Percentiles rank a stretch among this genome's conserved stretches.
These are phyloP conservation scores for Knoxia roxburghii DNA, from an alignment of 257 asterid genomes.

Conservation along the genomic window DNA sequence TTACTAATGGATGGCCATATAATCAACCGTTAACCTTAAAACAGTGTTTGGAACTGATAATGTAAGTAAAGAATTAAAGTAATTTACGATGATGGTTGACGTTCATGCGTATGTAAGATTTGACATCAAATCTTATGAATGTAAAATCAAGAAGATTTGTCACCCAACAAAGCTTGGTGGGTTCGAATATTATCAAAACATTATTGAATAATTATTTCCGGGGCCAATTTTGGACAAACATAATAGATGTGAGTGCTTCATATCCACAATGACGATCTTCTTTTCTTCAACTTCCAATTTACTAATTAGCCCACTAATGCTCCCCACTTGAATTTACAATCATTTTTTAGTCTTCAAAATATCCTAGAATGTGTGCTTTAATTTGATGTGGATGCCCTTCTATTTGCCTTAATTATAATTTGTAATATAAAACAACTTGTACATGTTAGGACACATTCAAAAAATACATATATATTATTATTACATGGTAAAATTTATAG, in stretches of 20 bases:
- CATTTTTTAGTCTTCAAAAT: not conserved
- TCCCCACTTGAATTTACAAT: constrained; percentile 7
- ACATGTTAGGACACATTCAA: not conserved
- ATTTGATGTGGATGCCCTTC: no score
- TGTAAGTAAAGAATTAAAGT: no score
- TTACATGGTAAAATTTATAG: no score
- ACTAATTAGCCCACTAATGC: not conserved
- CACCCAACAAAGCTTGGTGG: constrained; percentile 7
- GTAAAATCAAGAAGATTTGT: not conserved
- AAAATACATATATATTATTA: no score
- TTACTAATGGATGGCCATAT: no score
- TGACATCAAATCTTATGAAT: constrained; percentile 5
- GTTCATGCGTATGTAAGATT: not conserved
- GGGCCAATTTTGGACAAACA: no score
- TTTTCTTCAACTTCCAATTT: not conserved
- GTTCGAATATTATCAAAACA: not conserved
- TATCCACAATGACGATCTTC: not conserved
- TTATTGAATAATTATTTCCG: not conserved
- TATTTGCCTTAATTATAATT: no score
- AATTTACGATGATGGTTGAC: no score
- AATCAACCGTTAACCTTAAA: no score
- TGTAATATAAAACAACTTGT: not conserved
- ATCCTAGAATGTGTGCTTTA: not conserved
- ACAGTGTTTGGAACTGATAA: no score
- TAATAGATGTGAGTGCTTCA: not conserved